These are phyloP conservation scores for Cyclanthera cordifolia DNA, from an alignment of 306 rosid species.

Conservation along the genomic window DNA sequence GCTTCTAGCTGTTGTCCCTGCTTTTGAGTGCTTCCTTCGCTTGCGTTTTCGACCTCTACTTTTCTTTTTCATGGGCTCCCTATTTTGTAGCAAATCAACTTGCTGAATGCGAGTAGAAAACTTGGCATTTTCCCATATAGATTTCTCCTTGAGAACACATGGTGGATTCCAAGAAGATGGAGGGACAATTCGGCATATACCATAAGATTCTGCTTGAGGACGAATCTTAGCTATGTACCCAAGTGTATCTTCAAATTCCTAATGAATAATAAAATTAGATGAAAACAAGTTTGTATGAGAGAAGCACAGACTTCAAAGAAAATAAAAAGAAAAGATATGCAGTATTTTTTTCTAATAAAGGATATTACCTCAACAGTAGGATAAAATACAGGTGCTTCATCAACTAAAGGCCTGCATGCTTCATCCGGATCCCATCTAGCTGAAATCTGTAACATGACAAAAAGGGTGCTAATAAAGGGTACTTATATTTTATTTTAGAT, in stretches of 20 bases:
- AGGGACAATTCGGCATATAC: slow-evolving; percentile 95
- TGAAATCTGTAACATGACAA: slow-evolving; percentile 39
- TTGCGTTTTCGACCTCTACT: slow-evolving; percentile 67
- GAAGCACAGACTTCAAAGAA: background rate
- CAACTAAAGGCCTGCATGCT: slow-evolving; percentile 62
- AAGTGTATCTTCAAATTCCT: slow-evolving; percentile 86
- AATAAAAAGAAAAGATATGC: background rate
- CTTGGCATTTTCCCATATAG: slow-evolving; percentile 53
- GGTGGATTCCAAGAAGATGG: slow-evolving; percentile 82
- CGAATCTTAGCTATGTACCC: slow-evolving; percentile 78
- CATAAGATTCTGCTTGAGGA: slow-evolving; percentile 59
- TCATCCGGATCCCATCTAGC: slow-evolving; percentile 70
- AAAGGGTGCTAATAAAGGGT: slow-evolving; percentile 12
- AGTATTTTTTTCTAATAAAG: background rate
- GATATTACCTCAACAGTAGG: slow-evolving; percentile 62
- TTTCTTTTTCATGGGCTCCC: slow-evolving; percentile 93
- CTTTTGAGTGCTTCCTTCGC: slow-evolving; percentile 46
- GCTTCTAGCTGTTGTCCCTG: slow-evolving; percentile 39
- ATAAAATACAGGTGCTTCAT: slow-evolving; percentile 80
- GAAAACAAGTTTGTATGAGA: slow-evolving; percentile 3
- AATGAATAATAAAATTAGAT: slow-evolving; percentile 1
- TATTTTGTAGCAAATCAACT: slow-evolving; percentile 87
- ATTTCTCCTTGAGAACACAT: slow-evolving; percentile 74
- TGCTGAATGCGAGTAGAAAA: slow-evolving; percentile 84
- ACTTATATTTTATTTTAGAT: background rate